Conservation (phyloP, 345 rosid genomes). For the Streptanthus diversifolius region DNA sequence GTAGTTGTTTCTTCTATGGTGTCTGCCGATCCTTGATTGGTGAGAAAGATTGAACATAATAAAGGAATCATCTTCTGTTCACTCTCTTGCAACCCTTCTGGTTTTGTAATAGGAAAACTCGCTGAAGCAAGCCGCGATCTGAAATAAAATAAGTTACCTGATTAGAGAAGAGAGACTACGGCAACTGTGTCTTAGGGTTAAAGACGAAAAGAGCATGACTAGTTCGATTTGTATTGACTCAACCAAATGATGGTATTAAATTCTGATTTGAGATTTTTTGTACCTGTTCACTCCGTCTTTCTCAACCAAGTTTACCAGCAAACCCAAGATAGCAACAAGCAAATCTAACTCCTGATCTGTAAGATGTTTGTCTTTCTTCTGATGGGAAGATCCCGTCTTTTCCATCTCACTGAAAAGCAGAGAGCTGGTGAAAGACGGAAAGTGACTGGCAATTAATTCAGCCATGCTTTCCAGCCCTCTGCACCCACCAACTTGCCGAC, state of each 20-base stretch:
- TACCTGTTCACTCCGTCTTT: slow-evolving; percentile 93
- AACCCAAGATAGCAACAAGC: slow-evolving; percentile 94
- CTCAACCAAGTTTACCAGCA: slow-evolving; percentile 96
- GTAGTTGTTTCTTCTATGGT: slow-evolving; percentile 53
- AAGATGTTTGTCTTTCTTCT: slow-evolving; percentile 56
- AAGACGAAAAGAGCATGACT: neutral
- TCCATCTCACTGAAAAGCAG: slow-evolving; percentile 37
- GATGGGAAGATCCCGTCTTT: slow-evolving; percentile 35
- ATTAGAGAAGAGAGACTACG: neutral
- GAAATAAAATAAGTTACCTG: neutral
- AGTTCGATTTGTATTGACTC: slow-evolving; percentile 3
- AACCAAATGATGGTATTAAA: neutral
- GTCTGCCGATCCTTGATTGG: slow-evolving; percentile 73
- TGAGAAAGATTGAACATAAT: slow-evolving; percentile 84
- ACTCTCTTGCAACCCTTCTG: slow-evolving; percentile 50
- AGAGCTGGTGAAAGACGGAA: slow-evolving; percentile 64
- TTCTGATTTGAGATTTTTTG: neutral
- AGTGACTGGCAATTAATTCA: slow-evolving; percentile 73
- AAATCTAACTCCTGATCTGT: slow-evolving; percentile 94
- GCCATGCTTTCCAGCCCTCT: slow-evolving; percentile 88
- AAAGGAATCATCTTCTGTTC: slow-evolving; percentile 64
- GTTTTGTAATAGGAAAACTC: slow-evolving; percentile 49
- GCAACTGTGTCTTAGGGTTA: neutral
- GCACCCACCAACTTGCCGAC: slow-evolving; percentile 83
- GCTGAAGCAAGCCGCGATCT: slow-evolving; percentile 88